Evolutionary conservation across 306 rosid genomes (phyloP), one percentile per base, ranked within the genome.

Genomic region (Acacia melanoxylon): DNA sequence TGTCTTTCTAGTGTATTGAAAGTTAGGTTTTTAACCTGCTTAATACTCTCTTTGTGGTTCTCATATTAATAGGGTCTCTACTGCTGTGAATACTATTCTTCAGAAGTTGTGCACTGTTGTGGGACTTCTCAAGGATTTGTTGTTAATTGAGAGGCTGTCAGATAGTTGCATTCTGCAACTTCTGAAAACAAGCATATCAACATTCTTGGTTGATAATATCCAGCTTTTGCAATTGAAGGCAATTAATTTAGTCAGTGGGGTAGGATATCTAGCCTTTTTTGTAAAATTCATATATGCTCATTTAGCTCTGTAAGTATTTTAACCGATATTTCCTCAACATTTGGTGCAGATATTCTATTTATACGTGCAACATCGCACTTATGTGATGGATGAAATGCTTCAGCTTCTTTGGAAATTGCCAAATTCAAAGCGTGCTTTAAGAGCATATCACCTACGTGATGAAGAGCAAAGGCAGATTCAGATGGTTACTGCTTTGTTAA

Each of bases 391-490:
- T 85, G 99, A 96, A 85, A 86, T 92, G 87, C 91, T 92, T 87
- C 97, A 90, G 72, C 88, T 96, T 72, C 97, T 96, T 67, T 96
- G 91, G 92, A 93, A 91, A 83, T 86, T 95, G 78, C 99, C 99
- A 1, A 74, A 83, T 82, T 91, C 98, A 16, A 95, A 95, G 85
- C 93, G 98, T 79, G 97, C 95, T 83, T 76, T 93, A 84, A 95
- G 99, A 80, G 88, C 92, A 33, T 95, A 95, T 83, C 94, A 93
- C 68, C 81, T 95, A 45, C 98, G 91, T 17, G 99, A 95, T 65
- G 98, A 95, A 85, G 99, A 95, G 80, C 99, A 93, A 86, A 89
- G 92, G 78, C 99, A 93, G 92, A 93, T 96, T 85, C 99, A 96
- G 78, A 96, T 96, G 99, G 85, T 93, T 78, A 91, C 97, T 73